A percentile compares a stretch with the other conserved stretches of the same genome.
phyloP scores from a whole-genome alignment of 371 early-diverging fungal species.

The Syncephalastrum racemosum region DNA sequence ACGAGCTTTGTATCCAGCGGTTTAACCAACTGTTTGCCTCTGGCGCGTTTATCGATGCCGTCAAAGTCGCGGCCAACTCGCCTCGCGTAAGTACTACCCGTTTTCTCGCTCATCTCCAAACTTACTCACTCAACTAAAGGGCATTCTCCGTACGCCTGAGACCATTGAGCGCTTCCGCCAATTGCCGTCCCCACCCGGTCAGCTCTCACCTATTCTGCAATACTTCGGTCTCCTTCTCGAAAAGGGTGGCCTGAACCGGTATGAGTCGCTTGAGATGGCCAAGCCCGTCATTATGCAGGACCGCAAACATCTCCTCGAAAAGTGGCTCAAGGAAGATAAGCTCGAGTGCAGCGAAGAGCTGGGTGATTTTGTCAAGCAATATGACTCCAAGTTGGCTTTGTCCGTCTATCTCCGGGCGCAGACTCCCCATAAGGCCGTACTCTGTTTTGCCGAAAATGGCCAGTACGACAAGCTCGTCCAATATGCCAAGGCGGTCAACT shows the following conservation, averaged over 20 bases:
- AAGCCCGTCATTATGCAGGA: slow-evolving; percentile 90
- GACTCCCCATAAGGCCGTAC: slow-evolving; percentile 87
- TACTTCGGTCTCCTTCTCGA: slow-evolving; percentile 97
- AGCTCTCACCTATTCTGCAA: slow-evolving; percentile 92
- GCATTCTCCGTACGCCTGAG: slow-evolving; percentile 92
- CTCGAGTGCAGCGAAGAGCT: slow-evolving; percentile 96
- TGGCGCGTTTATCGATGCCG: slow-evolving; percentile 87
- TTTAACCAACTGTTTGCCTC: slow-evolving; percentile 84
- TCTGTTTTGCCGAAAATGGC: slow-evolving; percentile 95
- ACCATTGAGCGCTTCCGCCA: slow-evolving; percentile 95
- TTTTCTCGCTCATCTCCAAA: neutral
- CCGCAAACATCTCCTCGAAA: slow-evolving; percentile 92
- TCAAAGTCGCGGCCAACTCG: slow-evolving; percentile 94
- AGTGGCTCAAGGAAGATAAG: slow-evolving; percentile 98
- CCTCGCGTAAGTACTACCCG: slow-evolving; percentile 63
- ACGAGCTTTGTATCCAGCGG: slow-evolving; percentile 84
- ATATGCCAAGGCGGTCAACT: slow-evolving; percentile 93
- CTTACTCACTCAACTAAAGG: slow-evolving; percentile 40
- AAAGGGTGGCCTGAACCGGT: slow-evolving; percentile 90
- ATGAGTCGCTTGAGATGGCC: slow-evolving; percentile 93
- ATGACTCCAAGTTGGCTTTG: slow-evolving; percentile 88
- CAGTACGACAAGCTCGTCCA: slow-evolving; percentile 95
- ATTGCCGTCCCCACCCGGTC: slow-evolving; percentile 76
- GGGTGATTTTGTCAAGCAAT: slow-evolving; percentile 94
- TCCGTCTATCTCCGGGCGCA: slow-evolving; percentile 95